Evolutionary conservation across 2,329 filamentous ascomycete genomes (phyloP).

Genomic region (Talaromyces sp.): DNA sequence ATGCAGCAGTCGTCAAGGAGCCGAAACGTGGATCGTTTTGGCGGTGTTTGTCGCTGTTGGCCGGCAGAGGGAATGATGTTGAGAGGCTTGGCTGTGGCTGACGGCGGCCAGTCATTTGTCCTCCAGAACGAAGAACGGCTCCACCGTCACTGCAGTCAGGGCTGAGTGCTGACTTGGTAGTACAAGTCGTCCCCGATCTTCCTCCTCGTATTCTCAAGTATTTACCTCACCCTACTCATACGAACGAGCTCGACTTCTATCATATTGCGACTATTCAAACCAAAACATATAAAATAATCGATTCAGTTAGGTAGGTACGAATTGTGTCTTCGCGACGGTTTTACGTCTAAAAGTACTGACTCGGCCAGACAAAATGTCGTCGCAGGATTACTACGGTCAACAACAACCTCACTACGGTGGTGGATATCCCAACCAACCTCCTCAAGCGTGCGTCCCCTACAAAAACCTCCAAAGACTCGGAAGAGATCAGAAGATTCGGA

Average conservation of each 20-base stretch:
- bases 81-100: neutral
- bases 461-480: too few relatives aligned
- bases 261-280: too few relatives aligned
- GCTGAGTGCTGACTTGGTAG: neutral
- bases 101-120: neutral
- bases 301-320: too few relatives aligned
- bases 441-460: constrained; percentile 17
- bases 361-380: constrained; percentile 35
- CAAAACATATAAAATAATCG: too few relatives aligned
- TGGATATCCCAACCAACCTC: constrained; percentile 25
- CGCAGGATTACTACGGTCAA: constrained; percentile 41
- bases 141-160: neutral
- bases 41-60: neutral
- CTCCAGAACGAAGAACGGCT: neutral
- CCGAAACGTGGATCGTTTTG: constrained; percentile 1
- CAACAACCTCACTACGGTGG: constrained; percentile 23
- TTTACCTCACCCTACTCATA: neutral
- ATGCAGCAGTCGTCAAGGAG: too few relatives aligned
- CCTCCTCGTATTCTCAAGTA: neutral
- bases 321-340: too few relatives aligned
- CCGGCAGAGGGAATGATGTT: neutral
- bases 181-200: neutral
- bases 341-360: too few relatives aligned
- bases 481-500: too few relatives aligned
- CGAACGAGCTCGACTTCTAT: too few relatives aligned